phyloP scores from a whole-genome alignment of 768 basidiomycete genomes.

The Hygrophorus pudorinus region DNA sequence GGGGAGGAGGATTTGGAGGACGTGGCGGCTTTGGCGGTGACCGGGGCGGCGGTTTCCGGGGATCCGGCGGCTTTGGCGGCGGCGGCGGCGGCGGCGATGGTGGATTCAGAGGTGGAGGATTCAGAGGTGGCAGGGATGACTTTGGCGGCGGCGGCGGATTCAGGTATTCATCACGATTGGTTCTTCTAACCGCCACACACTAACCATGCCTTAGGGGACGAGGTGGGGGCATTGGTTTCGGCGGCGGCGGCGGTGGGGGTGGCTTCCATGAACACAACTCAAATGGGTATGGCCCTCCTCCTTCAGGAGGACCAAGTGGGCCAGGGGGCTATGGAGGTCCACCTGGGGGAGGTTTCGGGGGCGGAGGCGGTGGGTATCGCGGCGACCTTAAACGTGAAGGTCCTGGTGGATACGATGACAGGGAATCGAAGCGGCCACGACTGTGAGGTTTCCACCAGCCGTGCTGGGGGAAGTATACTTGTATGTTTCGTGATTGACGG shows the following conservation, averaged over 20 bases:
- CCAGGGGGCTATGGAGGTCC: slow-evolving; percentile 21
- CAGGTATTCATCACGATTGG: slow-evolving; percentile 28
- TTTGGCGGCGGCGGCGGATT: slow-evolving; percentile 43
- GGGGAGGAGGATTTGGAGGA: slow-evolving; percentile 21
- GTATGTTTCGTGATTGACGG: neutral
- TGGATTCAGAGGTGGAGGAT: slow-evolving; percentile 23
- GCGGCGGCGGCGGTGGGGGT: slow-evolving; percentile 51
- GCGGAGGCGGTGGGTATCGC: slow-evolving; percentile 45
- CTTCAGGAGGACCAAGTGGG: slow-evolving; percentile 20
- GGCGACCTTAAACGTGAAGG: slow-evolving; percentile 72
- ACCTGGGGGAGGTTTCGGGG: slow-evolving; percentile 7
- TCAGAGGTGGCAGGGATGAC: slow-evolving; percentile 31
- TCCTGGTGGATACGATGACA: slow-evolving; percentile 72
- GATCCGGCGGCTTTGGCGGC: slow-evolving; percentile 28
- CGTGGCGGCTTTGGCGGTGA: slow-evolving; percentile 37
- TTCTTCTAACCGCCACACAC: slow-evolving; percentile 1
- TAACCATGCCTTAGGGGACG: slow-evolving; percentile 43
- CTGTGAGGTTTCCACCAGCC: too few species aligned
- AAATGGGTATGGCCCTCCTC: slow-evolving; percentile 41
- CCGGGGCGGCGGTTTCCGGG: slow-evolving; percentile 13
- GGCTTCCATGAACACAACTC: slow-evolving; percentile 44
- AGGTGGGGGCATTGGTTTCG: slow-evolving; percentile 65
- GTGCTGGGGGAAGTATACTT: slow-evolving; percentile 24
- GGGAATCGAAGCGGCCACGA: slow-evolving; percentile 73
- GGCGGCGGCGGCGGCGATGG: slow-evolving; percentile 20